phyloP scores from a whole-genome alignment of 352 stramenopile genomes.

The Phytopythium chamaehyphon region DNA sequence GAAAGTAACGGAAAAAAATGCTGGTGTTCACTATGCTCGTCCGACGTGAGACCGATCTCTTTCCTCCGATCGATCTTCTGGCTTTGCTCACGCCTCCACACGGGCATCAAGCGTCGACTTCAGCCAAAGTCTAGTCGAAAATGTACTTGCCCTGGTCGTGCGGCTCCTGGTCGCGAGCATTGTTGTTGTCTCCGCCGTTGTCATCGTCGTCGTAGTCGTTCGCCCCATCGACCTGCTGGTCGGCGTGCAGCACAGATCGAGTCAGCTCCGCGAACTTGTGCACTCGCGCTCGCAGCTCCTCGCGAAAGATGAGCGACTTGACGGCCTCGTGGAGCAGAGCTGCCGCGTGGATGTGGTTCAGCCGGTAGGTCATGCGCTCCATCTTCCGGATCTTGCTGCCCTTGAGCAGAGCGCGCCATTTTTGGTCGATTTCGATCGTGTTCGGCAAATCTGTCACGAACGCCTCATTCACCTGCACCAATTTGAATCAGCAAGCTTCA shows the following conservation, averaged over 20 bases:
- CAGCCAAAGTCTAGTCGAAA: neutral
- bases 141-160: slow-evolving; percentile 2
- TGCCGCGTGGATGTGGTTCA: slow-evolving; percentile 49
- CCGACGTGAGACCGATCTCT: neutral
- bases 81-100: too few relatives aligned
- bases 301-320: slow-evolving; percentile 48
- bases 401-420: slow-evolving; percentile 42
- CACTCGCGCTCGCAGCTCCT: slow-evolving; percentile 52
- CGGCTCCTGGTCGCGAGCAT: slow-evolving; percentile 2
- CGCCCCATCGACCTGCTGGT: neutral
- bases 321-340: slow-evolving; percentile 47
- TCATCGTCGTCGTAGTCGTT: slow-evolving; percentile 5
- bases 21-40: slow-evolving; percentile 2
- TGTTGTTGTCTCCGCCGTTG: neutral
- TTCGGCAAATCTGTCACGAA: slow-evolving; percentile 35
- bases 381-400: slow-evolving; percentile 49
- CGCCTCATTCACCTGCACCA: slow-evolving; percentile 35
- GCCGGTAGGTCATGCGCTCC: slow-evolving; percentile 36
- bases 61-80: too few relatives aligned
- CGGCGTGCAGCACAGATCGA: slow-evolving; percentile 5
- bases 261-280: slow-evolving; percentile 45
- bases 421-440: slow-evolving; percentile 49
- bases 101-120: too few relatives aligned
- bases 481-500: neutral
- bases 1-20: too few relatives aligned